Conservation (phyloP, 257 asterid genomes). For the Solanum pinnatisectum region DNA sequence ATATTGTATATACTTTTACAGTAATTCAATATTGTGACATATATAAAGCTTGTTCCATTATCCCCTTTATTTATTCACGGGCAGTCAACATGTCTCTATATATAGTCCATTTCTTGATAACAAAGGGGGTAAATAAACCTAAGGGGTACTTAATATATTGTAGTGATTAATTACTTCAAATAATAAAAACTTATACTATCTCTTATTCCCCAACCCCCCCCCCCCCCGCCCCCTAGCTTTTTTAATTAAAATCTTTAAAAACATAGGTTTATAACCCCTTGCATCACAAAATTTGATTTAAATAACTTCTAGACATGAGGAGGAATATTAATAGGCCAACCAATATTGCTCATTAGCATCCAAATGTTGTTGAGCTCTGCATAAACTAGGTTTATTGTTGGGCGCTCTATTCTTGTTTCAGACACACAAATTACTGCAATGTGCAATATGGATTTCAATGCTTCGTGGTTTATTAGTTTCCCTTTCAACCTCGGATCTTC, state of each 20-base stretch:
- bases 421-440: slow-evolving; percentile 64
- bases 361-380: slow-evolving; percentile 60
- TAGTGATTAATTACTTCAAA: not conserved
- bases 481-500: slow-evolving; percentile 51
- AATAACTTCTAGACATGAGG: not conserved
- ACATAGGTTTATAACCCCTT: not conserved
- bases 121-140: not conserved
- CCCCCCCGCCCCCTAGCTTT: too few species aligned
- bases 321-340: not conserved
- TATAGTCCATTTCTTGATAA: not conserved
- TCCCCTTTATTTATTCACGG: not conserved
- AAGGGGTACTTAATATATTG: not conserved
- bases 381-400: slow-evolving; percentile 45
- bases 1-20: not conserved
- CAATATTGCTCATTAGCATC: not conserved
- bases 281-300: not conserved
- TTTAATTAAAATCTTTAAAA: too few species aligned
- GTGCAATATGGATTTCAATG: slow-evolving; percentile 59
- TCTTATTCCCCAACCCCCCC: not conserved
- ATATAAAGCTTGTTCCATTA: not conserved
- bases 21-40: not conserved
- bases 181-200: not conserved
- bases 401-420: slow-evolving; percentile 58
- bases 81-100: not conserved
- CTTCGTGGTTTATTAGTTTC: slow-evolving; percentile 22